These are phyloP conservation scores for Botrytis porri DNA, from an alignment of 2,329 filamentous ascomycete species.

Conservation along the genomic window DNA sequence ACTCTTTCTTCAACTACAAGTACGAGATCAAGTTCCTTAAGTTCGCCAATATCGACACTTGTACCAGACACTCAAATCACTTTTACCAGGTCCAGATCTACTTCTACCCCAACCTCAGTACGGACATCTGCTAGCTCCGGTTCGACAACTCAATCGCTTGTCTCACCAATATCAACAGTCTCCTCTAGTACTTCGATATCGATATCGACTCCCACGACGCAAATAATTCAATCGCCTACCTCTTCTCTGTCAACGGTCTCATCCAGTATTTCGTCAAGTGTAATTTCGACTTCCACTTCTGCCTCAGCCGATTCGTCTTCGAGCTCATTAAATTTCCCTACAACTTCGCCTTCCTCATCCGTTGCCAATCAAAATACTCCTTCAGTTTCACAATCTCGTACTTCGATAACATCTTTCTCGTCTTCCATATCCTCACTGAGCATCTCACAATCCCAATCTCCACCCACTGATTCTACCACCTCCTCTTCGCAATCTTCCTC, in stretches of 20 bases:
- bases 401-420: not conserved
- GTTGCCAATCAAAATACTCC: not conserved
- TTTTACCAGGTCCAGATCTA: not conserved
- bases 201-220: not conserved
- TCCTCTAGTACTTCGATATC: not conserved
- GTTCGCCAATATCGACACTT: not conserved
- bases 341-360: too few species aligned
- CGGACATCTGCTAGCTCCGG: not conserved
- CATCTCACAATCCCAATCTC: not conserved
- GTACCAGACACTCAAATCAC: not conserved
- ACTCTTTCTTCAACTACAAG: not conserved
- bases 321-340: not conserved
- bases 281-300: not conserved
- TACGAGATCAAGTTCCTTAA: not conserved
- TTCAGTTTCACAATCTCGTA: not conserved
- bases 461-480: too few species aligned
- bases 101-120: not conserved
- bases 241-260: not conserved
- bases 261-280: not conserved
- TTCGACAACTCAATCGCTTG: not conserved
- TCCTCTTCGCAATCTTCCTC: not conserved
- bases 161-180: not conserved
- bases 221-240: not conserved
- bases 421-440: not conserved
- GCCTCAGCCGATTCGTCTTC: fast-evolving